Percentiles rank a stretch among this genome's conserved stretches.
These are phyloP conservation scores for Coelastrella sp. DNA, from an alignment of 139 green algal species.

Conservation along the genomic window DNA sequence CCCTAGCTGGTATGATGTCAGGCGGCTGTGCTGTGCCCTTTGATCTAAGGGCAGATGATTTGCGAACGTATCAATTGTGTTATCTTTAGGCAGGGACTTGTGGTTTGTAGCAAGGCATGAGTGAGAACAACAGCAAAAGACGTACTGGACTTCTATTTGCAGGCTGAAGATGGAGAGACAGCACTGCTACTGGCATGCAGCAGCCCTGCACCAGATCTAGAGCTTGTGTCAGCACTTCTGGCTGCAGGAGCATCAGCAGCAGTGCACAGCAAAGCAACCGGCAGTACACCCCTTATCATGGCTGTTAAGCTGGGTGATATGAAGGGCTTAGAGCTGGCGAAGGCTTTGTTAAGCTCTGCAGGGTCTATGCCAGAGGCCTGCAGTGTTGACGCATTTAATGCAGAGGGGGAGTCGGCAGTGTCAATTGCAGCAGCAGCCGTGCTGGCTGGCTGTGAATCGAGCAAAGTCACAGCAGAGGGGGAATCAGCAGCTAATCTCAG, in stretches of 20 bases:
- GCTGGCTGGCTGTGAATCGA: not conserved
- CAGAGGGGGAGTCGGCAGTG: slow-evolving; percentile 11
- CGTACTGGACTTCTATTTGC: no score
- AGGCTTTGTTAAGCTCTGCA: not conserved
- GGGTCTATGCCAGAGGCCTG: not conserved
- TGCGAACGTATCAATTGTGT: no score
- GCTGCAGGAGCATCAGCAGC: slow-evolving; percentile 29
- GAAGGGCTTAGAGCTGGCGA: not conserved
- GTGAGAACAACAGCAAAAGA: no score
- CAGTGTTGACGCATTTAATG: not conserved
- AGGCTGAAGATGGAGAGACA: not conserved
- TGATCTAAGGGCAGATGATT: no score
- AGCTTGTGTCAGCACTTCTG: slow-evolving; percentile 32
- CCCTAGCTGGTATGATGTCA: no score
- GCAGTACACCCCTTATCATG: slow-evolving; percentile 26
- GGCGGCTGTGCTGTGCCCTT: no score
- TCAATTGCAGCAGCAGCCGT: slow-evolving; percentile 16
- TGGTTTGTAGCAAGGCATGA: no score
- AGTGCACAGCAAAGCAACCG: not conserved
- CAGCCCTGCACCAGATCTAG: not conserved
- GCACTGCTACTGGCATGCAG: slow-evolving; percentile 12
- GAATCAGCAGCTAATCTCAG: not conserved
- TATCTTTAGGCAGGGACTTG: no score
- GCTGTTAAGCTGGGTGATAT: slow-evolving; percentile 1
- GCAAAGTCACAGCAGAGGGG: not conserved